Conservation (phyloP, 352 stramenopile genomes). For the Phytopythium chamaehyphon region DNA sequence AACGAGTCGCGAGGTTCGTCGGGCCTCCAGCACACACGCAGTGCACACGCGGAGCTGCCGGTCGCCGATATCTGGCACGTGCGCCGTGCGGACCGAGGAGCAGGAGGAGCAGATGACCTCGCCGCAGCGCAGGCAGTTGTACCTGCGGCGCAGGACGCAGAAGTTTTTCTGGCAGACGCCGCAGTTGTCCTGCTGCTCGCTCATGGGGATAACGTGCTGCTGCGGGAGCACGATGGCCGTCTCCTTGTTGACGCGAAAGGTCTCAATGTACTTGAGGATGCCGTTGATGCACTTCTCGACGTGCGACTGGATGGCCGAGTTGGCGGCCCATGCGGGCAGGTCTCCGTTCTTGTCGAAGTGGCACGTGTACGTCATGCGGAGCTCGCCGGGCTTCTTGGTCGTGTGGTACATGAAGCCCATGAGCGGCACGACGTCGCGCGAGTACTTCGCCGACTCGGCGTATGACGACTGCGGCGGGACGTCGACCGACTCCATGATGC, state of each 20-base stretch:
- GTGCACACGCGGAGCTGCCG: conserved; percentile 78
- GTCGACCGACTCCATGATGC: conserved; percentile 82
- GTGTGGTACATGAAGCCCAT: conserved; percentile 88
- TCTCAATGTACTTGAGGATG: conserved; percentile 86
- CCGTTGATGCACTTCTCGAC: conserved; percentile 85
- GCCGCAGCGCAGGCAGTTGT: conserved; percentile 85
- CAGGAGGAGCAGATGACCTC: conserved; percentile 79
- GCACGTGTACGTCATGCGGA: conserved; percentile 85
- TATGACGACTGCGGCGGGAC: conserved; percentile 46
- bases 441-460: conserved; percentile 59
- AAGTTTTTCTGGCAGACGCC: conserved; percentile 76
- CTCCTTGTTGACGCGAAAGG: conserved; percentile 59
- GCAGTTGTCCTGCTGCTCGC: conserved; percentile 70
- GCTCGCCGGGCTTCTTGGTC: conserved; percentile 69
- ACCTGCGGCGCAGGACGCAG: conserved; percentile 57
- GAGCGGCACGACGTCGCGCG: conserved; percentile 70
- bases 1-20: conserved; percentile 42
- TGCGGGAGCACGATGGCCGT: conserved; percentile 66
- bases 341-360: conserved; percentile 85
- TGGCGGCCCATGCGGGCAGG: conserved; percentile 75
- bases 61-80: conserved; percentile 68
- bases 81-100: conserved; percentile 52
- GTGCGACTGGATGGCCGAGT: conserved; percentile 83
- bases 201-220: conserved; percentile 63
- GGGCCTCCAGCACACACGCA: conserved; percentile 66